Conservation (phyloP, 2,329 filamentous ascomycete species). For the Paecilomyces dactylethromorphus region DNA sequence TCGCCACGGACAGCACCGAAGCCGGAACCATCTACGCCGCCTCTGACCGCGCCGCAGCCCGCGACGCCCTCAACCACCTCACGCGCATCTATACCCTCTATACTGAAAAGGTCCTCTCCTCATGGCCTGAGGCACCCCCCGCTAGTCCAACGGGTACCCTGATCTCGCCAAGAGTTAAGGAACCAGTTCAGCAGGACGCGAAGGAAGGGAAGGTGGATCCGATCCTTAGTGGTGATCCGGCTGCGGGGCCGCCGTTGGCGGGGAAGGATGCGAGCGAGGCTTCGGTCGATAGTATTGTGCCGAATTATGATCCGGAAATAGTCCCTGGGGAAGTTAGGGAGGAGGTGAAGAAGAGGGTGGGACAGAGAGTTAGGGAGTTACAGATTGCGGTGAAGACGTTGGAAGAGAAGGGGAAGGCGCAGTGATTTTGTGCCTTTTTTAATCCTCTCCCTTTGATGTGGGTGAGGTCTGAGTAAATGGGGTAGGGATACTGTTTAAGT, state of each 20-base stretch:
- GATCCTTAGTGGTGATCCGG: constrained; percentile 1
- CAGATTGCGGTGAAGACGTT: constrained; percentile 36
- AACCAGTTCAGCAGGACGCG: constrained; percentile 1
- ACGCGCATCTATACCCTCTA: constrained; percentile 28
- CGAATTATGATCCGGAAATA: constrained; percentile 24
- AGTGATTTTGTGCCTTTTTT: constrained; percentile 14
- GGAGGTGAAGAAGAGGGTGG: constrained; percentile 39
- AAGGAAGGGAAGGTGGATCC: constrained; percentile 4
- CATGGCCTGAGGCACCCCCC: background rate
- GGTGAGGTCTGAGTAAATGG: background rate
- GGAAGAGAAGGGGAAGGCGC: constrained; percentile 33
- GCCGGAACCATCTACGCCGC: constrained; percentile 39
- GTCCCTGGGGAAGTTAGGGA: constrained; percentile 25
- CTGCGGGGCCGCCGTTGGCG: constrained; percentile 1
- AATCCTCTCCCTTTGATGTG: background rate
- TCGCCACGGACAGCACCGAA: constrained; percentile 42
- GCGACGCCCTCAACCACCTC: constrained; percentile 38
- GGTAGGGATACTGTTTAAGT: background rate
- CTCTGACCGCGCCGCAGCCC: constrained; percentile 39
- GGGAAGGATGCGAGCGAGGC: constrained; percentile 1
- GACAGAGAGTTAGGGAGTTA: constrained; percentile 41
- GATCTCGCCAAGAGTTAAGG: background rate
- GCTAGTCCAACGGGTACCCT: background rate
- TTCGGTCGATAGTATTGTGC: constrained; percentile 19
- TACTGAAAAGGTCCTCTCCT: constrained; percentile 11